phyloP scores from a whole-genome alignment of 2,329 filamentous ascomycete species.

The Colletotrichum sidae region DNA sequence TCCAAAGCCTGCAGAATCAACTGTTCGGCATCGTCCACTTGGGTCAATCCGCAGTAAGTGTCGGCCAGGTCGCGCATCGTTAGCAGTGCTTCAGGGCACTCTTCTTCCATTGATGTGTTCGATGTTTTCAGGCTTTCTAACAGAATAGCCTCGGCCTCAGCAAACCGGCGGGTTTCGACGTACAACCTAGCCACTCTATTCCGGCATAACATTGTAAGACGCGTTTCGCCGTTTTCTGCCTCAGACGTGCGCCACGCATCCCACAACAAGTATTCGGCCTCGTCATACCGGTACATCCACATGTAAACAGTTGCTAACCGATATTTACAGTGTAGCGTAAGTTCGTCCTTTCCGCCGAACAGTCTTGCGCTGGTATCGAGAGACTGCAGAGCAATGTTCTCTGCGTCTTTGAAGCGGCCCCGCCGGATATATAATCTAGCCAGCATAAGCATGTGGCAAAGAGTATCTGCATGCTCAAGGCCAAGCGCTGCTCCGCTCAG shows the following conservation, averaged over 20 bases:
- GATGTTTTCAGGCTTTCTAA: background rate
- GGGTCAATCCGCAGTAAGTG: background rate
- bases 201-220: fast-evolving
- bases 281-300: no score
- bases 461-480: background rate
- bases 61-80: background rate
- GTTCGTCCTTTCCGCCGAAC: background rate
- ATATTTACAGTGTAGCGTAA: no score
- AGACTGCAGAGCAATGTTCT: background rate
- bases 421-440: no score
- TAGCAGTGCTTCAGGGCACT: background rate
- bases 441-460: no score
- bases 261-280: no score
- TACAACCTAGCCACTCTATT: background rate
- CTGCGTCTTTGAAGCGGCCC: background rate
- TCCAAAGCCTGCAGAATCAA: background rate
- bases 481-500: background rate
- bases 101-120: background rate
- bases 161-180: fast-evolving
- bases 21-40: background rate
- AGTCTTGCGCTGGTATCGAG: background rate
- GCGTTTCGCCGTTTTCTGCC: background rate
- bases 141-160: background rate
- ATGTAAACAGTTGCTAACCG: no score
- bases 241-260: no score